A percentile compares a stretch with the other conserved stretches of the same genome.
These are phyloP conservation scores for Aspergillus novofumigatus DNA, from an alignment of 2,329 filamentous ascomycete genomes.

Conservation along the genomic window DNA sequence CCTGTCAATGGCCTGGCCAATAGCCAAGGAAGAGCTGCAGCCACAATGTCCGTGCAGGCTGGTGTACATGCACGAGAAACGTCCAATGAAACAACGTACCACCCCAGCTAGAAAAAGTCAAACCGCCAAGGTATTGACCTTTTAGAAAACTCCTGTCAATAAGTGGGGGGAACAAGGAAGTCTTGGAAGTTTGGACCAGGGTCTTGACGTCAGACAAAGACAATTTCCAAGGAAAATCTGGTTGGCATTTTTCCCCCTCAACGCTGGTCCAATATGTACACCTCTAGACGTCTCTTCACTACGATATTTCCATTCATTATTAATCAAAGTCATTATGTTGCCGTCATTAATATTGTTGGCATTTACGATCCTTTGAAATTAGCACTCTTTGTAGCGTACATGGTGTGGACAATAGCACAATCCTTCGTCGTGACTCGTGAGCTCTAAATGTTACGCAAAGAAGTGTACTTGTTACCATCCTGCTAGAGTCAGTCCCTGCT, in stretches of 20 bases:
- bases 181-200: not conserved
- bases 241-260: not conserved
- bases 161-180: not conserved
- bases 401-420: too few relatives aligned
- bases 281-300: too few relatives aligned
- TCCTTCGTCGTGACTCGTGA: not conserved
- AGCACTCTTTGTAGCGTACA: not conserved
- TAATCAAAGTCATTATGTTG: too few relatives aligned
- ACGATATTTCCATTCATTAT: not conserved
- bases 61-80: not conserved
- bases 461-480: not conserved
- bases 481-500: not conserved
- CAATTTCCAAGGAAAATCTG: not conserved
- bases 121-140: not conserved
- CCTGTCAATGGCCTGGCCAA: not conserved
- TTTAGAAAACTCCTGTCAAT: not conserved
- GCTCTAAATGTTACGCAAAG: not conserved
- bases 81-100: not conserved
- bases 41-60: not conserved
- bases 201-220: not conserved
- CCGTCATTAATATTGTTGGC: not conserved
- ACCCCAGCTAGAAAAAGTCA: not conserved
- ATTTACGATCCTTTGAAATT: not conserved
- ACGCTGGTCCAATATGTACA: too few relatives aligned
- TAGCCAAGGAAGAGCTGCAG: not conserved